These are phyloP conservation scores for Huntiella abstrusa DNA, from an alignment of 2,329 filamentous ascomycete genomes.

Conservation along the genomic window DNA sequence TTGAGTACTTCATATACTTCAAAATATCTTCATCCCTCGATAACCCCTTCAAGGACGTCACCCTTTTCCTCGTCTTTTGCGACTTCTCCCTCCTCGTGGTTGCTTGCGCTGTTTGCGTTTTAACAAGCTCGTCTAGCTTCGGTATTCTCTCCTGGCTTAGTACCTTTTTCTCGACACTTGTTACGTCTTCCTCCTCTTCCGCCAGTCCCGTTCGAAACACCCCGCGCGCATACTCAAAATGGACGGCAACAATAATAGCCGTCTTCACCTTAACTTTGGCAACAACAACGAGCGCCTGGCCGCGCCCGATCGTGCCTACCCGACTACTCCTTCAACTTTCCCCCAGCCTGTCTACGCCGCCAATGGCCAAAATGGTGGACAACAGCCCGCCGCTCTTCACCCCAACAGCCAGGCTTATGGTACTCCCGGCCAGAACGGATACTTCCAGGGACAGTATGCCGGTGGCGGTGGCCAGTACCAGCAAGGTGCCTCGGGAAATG, in stretches of 20 bases:
- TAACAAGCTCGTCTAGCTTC: not conserved
- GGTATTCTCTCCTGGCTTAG: not conserved
- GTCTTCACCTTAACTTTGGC: slow-evolving; percentile 47
- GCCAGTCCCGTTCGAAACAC: not conserved
- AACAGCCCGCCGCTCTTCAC: slow-evolving; percentile 15
- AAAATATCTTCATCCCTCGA: not conserved
- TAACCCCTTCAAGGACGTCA: not conserved
- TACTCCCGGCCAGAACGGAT: slow-evolving; percentile 23
- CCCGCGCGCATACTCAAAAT: slow-evolving; percentile 20
- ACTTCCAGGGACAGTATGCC: slow-evolving; percentile 36
- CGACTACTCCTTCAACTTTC: slow-evolving; percentile 86
- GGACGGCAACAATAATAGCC: slow-evolving; percentile 40
- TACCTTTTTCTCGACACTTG: not conserved
- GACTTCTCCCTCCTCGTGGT: not conserved
- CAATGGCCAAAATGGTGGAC: slow-evolving; percentile 21
- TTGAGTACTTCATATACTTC: no score
- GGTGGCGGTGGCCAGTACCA: slow-evolving; percentile 15
- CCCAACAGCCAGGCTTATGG: slow-evolving; percentile 20
- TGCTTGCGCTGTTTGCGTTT: no score
- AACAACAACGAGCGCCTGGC: slow-evolving; percentile 46
- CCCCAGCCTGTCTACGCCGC: slow-evolving; percentile 61
- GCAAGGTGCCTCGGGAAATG: slow-evolving; percentile 20
- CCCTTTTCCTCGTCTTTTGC: not conserved
- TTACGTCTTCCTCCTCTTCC: not conserved
- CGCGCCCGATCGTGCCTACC: slow-evolving; percentile 48